phyloP scores from a whole-genome alignment of 495 filamentous ascomycete species.

The Podospora bellae-mahoneyi region DNA sequence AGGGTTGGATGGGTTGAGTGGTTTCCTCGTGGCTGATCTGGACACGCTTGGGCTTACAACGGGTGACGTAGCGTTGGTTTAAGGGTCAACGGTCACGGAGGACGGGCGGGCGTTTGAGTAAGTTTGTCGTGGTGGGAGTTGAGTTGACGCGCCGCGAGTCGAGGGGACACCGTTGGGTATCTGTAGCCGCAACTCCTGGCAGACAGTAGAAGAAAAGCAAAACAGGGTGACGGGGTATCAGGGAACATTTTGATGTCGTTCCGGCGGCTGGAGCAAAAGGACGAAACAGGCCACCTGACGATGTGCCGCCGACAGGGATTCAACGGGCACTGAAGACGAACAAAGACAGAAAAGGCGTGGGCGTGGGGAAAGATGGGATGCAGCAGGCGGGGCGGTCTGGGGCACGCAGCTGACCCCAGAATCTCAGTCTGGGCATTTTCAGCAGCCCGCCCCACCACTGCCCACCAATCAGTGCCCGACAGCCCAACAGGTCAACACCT shows the following conservation, averaged over 20 bases:
- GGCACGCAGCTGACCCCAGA: background rate
- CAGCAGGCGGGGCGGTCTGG: background rate
- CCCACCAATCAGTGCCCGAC: background rate
- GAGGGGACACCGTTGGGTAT: conserved; percentile 1
- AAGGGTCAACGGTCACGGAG: background rate
- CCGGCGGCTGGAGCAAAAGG: background rate
- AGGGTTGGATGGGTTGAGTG: background rate
- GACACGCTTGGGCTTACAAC: conserved; percentile 2
- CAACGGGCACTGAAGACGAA: background rate
- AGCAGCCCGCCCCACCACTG: conserved; percentile 1
- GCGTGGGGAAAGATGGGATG: background rate
- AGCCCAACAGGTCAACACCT: background rate
- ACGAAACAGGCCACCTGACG: conserved; percentile 20
- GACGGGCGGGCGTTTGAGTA: conserved; percentile 1
- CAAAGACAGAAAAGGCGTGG: conserved; percentile 1
- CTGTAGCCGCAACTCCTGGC: background rate
- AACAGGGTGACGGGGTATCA: background rate
- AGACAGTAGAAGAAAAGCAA: background rate
- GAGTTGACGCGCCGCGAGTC: background rate
- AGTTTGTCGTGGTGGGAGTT: background rate
- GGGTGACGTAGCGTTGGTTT: background rate
- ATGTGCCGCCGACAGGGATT: conserved; percentile 1
- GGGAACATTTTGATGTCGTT: background rate
- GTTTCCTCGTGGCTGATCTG: background rate
- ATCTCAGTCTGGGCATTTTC: conserved; percentile 1